Conservation (phyloP, 768 basidiomycete species). For the Suillus tomentosus region DNA sequence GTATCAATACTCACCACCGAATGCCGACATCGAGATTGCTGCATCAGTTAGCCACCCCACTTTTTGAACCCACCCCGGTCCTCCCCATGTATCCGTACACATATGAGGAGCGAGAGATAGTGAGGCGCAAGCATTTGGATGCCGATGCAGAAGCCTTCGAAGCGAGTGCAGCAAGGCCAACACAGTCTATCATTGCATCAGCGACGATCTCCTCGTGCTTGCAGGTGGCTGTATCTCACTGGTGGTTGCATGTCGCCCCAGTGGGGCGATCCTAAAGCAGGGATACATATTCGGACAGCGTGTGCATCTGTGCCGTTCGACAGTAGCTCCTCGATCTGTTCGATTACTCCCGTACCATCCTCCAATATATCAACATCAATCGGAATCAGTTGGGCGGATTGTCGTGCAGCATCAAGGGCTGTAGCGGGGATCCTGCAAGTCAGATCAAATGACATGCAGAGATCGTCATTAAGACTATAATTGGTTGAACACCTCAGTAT, state of each 20-base stretch:
- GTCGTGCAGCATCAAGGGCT: conserved; percentile 46
- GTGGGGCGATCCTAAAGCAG: conserved; percentile 57
- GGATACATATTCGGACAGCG: conserved; percentile 61
- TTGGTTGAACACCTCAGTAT: conserved; percentile 18
- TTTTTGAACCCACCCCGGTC: conserved; percentile 72
- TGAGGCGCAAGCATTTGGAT: conserved; percentile 65
- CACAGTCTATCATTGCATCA: conserved; percentile 45
- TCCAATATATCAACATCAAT: conserved; percentile 25
- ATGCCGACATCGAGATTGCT: conserved; percentile 71
- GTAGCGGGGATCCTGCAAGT: conserved; percentile 58
- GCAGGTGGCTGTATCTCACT: conserved; percentile 41
- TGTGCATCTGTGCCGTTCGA: conserved; percentile 26
- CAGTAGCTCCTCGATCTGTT: conserved; percentile 32
- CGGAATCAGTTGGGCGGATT: conserved; percentile 40
- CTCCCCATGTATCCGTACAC: conserved; percentile 60
- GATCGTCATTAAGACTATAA: conserved; percentile 55
- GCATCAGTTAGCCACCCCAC: conserved; percentile 81
- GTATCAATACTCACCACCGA: conserved; percentile 60
- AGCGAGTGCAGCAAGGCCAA: conserved; percentile 73
- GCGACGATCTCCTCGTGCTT: neutral
- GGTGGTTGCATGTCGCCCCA: conserved; percentile 67
- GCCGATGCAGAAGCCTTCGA: conserved; percentile 55
- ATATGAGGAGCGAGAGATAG: conserved; percentile 66
- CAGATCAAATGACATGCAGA: conserved; percentile 74
- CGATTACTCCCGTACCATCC: conserved; percentile 26